Base-by-base conservation (phyloP, 2,329 filamentous ascomycete species). In the Podosphaera aphanis region DNA sequence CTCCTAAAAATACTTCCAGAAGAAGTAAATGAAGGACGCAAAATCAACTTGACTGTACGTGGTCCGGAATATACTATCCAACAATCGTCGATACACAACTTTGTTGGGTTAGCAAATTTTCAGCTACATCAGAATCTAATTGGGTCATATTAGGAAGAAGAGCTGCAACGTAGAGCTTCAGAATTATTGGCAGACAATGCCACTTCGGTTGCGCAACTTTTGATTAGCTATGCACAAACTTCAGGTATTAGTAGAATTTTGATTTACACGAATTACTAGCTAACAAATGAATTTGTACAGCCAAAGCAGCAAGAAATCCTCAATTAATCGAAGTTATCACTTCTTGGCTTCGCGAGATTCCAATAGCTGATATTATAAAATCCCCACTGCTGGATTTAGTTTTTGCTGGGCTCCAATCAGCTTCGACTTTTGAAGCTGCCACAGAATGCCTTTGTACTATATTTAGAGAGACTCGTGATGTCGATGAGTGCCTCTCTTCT, bases 11-110 rank as follows among this genome's bases (percentile, higher is more conserved):
- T 98, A 57, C 77, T 98, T 53, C 90, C 90, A 47, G 90, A 98
- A 70, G 90, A 98, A 72, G 90, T 98, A 60, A 95, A 83, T 56
- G 88, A 98, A 71, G 90, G 90, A 66, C 84, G 90, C 66, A 98
- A 95, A 69, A 94, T 98, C 72, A 93, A 85, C 71, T 73, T 98
- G 66, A 86, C 84, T 75, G 86, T 93, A 90, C 27, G 44, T 46
- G 73, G 77, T 79, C 68, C 69, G 67, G 68, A 62, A 65, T 58
- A 60, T 60, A 65, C 62, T 66, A 64, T 62, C 64, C 61, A 64
- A 47, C 51, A 52, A 57, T 50, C 52, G 51, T 53, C 51, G 29
- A 33, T n/a, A 7, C 51, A 52, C 54, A 57, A 56, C 60, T 56
- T 58, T 54, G 53, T 59, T 50, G 51, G 49, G 50, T 52, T 40